Evolutionary conservation across 805 yeast genomes (phyloP).

Genomic region (Ogataea neopini): DNA sequence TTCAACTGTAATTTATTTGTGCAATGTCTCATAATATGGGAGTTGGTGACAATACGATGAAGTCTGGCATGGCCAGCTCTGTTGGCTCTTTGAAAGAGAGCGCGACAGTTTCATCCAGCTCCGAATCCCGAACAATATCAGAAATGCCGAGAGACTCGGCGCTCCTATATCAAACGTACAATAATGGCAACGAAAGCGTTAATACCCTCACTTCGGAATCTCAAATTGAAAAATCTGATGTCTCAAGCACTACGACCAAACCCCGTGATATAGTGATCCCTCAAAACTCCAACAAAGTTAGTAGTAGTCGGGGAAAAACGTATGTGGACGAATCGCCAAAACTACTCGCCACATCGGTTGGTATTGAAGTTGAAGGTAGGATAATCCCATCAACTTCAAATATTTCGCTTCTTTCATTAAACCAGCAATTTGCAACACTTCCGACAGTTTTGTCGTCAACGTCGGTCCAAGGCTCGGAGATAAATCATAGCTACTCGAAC

Average conservation of each 20-base stretch:
- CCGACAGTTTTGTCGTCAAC: slow-evolving; percentile 11
- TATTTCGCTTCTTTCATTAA: slow-evolving; percentile 38
- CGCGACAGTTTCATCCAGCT: not conserved
- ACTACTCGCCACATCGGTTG: slow-evolving; percentile 38
- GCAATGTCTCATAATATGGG: slow-evolving; percentile 6
- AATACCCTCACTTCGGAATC: slow-evolving; percentile 16
- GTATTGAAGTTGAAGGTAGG: slow-evolving; percentile 33
- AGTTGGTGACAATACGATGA: not conserved
- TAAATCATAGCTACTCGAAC: slow-evolving; percentile 11
- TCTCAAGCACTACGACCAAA: slow-evolving; percentile 4
- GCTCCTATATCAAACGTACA: not conserved
- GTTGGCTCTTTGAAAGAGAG: not conserved
- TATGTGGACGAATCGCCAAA: slow-evolving; percentile 31
- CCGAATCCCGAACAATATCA: not conserved
- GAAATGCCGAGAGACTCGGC: slow-evolving; percentile 2
- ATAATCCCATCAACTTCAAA: slow-evolving; percentile 39
- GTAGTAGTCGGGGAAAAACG: slow-evolving; percentile 1
- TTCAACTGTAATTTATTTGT: not conserved
- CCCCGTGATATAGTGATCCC: slow-evolving; percentile 17
- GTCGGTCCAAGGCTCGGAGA: slow-evolving; percentile 5
- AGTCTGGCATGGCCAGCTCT: slow-evolving; percentile 1
- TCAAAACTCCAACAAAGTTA: not conserved
- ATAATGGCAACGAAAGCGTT: slow-evolving; percentile 14
- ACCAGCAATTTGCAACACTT: slow-evolving; percentile 23
- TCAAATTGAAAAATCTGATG: slow-evolving; percentile 4